Evolutionary conservation across 306 rosid species (phyloP), one percentile per base, ranked within the genome.

Genomic region (Castanea sativa): DNA sequence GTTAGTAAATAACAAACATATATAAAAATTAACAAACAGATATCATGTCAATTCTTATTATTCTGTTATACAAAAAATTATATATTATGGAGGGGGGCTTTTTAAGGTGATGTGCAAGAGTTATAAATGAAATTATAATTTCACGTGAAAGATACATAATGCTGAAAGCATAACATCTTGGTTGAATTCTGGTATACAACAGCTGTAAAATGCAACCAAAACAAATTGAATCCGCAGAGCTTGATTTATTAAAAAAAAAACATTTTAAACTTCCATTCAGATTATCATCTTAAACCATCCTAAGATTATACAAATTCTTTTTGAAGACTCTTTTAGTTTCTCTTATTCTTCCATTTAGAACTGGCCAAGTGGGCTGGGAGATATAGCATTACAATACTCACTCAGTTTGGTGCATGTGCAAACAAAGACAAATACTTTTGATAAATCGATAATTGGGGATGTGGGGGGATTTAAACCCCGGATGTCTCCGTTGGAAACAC

Each of bases 1-100:
- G 10, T 69, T 51, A 78, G 65, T 25, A 23, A 51, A 73, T 33
- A 74, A 23, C 43, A 74, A 29, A 41, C 38, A 73, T 53, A 69
- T 20, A 55, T 4, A 25, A 41, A 57, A 16, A 38, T 8, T 21
- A 30, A 60, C 43, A 71, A 71, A 58, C 65, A 71, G 41, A 27
- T 4, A 73, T 12, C 2, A 56, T 58, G 30, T 55, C 55, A 23
- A 69, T 67, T 80, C 58, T 18, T 4, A 41, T 21, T 69, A 33
- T 56, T 61, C 58, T 12, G 16, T 14, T 12, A 25, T 67, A 3
- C 27, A 67, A 33, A 13, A 10, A n/a, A 9, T 19, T 58, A 14
- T 0, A 49, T 49, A 3, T 49, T 49, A 49, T 12, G 53, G 53
- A 13, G 12, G 53, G 53, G 53, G 53, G 53, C 53, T 49, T 45